Conservation (phyloP, 2,329 filamentous ascomycete species). For the Penicillium hesseltinei region DNA sequence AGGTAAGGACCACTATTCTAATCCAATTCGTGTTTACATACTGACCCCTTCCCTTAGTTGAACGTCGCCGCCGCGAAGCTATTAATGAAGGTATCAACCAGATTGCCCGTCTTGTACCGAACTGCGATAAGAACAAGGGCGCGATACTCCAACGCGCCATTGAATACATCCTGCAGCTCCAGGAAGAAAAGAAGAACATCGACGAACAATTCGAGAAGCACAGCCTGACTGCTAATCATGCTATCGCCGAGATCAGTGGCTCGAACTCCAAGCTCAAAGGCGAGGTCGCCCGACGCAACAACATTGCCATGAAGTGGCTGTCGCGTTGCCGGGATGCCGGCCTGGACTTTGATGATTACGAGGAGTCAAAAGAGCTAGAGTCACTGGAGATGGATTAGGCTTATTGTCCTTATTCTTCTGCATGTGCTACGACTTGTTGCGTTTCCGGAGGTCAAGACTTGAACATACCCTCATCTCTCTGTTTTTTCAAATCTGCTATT, state of each 20-base stretch:
- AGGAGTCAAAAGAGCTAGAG: constrained; percentile 44
- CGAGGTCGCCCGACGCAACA: constrained; percentile 82
- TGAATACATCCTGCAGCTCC: constrained; percentile 85
- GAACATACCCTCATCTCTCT: constrained; percentile 28
- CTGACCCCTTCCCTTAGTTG: constrained; percentile 60
- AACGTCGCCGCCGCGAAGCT: constrained; percentile 91
- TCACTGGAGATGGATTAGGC: constrained; percentile 37
- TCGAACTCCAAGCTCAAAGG: constrained; percentile 94
- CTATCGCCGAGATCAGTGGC: constrained; percentile 79
- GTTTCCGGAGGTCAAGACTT: constrained; percentile 24
- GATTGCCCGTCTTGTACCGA: constrained; percentile 93
- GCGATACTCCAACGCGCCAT: constrained; percentile 92
- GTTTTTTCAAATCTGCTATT: constrained; percentile 16
- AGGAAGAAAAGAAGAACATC: constrained; percentile 47
- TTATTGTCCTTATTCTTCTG: constrained; percentile 13
- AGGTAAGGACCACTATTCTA: constrained; percentile 58
- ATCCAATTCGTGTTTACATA: background rate
- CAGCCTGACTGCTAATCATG: constrained; percentile 46
- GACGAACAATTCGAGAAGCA: constrained; percentile 43
- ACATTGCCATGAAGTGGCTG: constrained; percentile 56
- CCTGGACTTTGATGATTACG: constrained; percentile 51
- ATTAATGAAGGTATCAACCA: constrained; percentile 99
- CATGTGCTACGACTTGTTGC: constrained; percentile 31
- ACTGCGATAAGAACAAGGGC: constrained; percentile 98
- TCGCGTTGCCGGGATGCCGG: constrained; percentile 48